Conservation (phyloP, 768 basidiomycete genomes). For the Sarcodon sp. region DNA sequence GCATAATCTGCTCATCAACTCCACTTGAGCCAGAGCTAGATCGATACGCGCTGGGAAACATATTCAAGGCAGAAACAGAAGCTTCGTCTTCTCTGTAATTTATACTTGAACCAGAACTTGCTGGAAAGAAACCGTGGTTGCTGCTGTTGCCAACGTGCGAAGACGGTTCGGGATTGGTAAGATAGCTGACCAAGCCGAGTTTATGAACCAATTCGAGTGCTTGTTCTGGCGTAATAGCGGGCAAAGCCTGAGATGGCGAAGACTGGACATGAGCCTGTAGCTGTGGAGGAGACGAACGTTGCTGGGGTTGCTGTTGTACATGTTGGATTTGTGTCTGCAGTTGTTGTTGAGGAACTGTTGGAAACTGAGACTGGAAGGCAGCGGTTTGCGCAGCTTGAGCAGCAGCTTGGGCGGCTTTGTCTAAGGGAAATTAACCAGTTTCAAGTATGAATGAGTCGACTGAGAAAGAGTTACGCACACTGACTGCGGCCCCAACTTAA, state of each 20-base stretch:
- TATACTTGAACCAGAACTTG: neutral
- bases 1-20: neutral
- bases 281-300: too few species aligned
- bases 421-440: conserved; percentile 20
- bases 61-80: neutral
- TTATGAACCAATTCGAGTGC: conserved; percentile 20
- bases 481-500: conserved; percentile 92
- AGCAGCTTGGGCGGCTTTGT: conserved; percentile 89
- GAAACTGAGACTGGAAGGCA: conserved; percentile 35
- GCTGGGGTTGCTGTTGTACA: too few species aligned
- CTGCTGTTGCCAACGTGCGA: neutral
- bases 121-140: neutral
- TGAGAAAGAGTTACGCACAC: conserved; percentile 35
- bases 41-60: neutral
- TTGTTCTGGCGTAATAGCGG: conserved; percentile 17
- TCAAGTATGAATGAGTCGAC: neutral
- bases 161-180: conserved; percentile 1
- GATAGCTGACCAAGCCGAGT: conserved; percentile 16
- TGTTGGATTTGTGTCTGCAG: neutral
- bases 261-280: neutral
- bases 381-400: conserved; percentile 66
- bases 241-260: neutral
- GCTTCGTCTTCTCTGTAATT: neutral
- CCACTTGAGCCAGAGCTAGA: neutral
- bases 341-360: conserved; percentile 4